Evolutionary conservation across 1,139 yeast species (phyloP).

Genomic region (Geotrichum citri-aurantii): DNA sequence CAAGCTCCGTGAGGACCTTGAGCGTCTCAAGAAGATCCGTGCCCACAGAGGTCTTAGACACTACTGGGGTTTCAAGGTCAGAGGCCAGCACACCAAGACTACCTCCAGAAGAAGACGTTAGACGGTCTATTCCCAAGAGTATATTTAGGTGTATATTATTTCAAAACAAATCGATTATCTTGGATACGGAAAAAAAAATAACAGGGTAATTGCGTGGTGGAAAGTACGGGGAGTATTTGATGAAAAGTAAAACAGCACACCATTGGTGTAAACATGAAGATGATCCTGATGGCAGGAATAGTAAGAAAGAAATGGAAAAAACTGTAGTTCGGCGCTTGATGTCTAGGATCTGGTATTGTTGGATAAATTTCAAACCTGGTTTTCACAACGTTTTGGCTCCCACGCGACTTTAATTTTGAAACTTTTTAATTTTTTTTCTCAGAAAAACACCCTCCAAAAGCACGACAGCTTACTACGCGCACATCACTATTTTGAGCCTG

Average conservation of each 20-base stretch:
- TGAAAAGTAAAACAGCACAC: background rate
- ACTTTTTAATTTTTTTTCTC: too few species aligned
- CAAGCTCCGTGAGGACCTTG: constrained; percentile 99
- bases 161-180: background rate
- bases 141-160: background rate
- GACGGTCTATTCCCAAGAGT: background rate
- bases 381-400: background rate
- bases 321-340: too few species aligned
- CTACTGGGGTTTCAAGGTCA: constrained; percentile 91
- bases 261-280: background rate
- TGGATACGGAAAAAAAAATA: background rate
- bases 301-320: too few species aligned
- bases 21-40: constrained; percentile 99
- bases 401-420: background rate
- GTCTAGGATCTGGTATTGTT: too few species aligned
- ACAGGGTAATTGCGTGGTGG: background rate
- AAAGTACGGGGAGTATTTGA: background rate
- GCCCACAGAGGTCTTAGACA: constrained; percentile 99
- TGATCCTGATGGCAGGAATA: background rate
- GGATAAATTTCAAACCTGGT: too few species aligned
- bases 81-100: constrained; percentile 99
- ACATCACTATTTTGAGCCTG: background rate
- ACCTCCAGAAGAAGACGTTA: constrained; percentile 86
- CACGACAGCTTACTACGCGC: too few species aligned
- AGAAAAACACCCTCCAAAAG: too few species aligned